Conservation (phyloP, 2,329 filamentous ascomycete genomes). For the Aspergillus ibericus region DNA sequence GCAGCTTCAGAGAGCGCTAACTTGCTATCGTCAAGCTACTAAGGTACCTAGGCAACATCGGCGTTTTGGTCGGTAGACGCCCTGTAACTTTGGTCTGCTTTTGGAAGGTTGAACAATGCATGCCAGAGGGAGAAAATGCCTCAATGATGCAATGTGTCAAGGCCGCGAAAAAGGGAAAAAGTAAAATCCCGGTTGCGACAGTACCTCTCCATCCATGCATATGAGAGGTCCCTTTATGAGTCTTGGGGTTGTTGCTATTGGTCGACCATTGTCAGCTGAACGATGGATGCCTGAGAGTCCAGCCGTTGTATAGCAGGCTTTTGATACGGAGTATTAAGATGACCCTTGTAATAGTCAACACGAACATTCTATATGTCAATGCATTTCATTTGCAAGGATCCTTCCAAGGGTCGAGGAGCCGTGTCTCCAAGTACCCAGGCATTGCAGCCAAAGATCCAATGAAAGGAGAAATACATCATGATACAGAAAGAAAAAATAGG, state of each 20-base stretch:
- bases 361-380: neutral
- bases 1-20: neutral
- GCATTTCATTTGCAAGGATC: neutral
- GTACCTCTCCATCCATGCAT: conserved; percentile 7
- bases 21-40: neutral
- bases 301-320: neutral
- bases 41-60: neutral
- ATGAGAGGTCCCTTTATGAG: neutral
- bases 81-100: neutral
- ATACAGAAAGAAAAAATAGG: neutral
- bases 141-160: conserved; percentile 4
- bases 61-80: neutral
- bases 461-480: neutral
- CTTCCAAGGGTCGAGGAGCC: neutral
- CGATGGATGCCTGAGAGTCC: neutral
- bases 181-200: neutral
- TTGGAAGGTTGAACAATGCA: conserved; percentile 6
- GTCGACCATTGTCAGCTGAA: neutral
- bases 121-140: conserved; percentile 5
- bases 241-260: neutral
- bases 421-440: neutral
- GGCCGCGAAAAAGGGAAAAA: conserved; percentile 1
- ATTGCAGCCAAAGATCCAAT: neutral
- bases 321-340: neutral
- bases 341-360: neutral